These are phyloP conservation scores for Candida stauntonica DNA, from an alignment of 805 yeast genomes.

Conservation along the genomic window DNA sequence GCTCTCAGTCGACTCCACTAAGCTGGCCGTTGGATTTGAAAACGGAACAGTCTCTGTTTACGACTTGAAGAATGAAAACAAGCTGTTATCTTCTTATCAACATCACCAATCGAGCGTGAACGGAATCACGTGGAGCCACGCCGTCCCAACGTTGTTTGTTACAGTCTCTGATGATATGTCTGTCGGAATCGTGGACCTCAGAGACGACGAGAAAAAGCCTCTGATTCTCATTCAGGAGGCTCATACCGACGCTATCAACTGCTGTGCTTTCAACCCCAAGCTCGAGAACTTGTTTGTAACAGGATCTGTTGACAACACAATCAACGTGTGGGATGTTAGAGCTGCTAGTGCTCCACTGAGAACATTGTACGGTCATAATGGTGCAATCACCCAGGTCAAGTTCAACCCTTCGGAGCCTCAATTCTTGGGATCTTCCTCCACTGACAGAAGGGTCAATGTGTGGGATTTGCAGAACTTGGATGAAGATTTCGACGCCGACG, in stretches of 20 bases:
- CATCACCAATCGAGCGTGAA: slow-evolving; percentile 55
- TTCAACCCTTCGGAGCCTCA: slow-evolving; percentile 49
- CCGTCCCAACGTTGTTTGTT: slow-evolving; percentile 46
- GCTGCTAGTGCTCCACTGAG: slow-evolving; percentile 55
- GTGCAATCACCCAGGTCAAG: slow-evolving; percentile 49
- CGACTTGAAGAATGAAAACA: slow-evolving; percentile 36
- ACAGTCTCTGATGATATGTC: slow-evolving; percentile 68
- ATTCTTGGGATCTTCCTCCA: slow-evolving; percentile 51
- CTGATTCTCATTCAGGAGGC: slow-evolving; percentile 41
- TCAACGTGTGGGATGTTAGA: slow-evolving; percentile 72
- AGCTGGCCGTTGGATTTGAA: slow-evolving; percentile 58
- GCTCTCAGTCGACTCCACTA: slow-evolving; percentile 29
- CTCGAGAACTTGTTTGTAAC: slow-evolving; percentile 57
- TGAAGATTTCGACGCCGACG: slow-evolving; percentile 50
- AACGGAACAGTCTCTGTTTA: slow-evolving; percentile 69
- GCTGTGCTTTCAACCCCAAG: slow-evolving; percentile 61
- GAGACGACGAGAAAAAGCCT: slow-evolving; percentile 36
- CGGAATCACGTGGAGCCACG: slow-evolving; percentile 57
- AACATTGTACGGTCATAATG: slow-evolving; percentile 62
- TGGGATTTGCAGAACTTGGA: slow-evolving; percentile 70
- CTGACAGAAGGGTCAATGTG: slow-evolving; percentile 65
- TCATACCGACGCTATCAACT: slow-evolving; percentile 60
- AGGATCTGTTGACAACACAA: slow-evolving; percentile 73
- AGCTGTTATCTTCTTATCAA: slow-evolving; percentile 29
- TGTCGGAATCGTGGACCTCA: slow-evolving; percentile 56